These are phyloP conservation scores for Begonia fuchsioides DNA, from an alignment of 306 rosid species.

Conservation along the genomic window DNA sequence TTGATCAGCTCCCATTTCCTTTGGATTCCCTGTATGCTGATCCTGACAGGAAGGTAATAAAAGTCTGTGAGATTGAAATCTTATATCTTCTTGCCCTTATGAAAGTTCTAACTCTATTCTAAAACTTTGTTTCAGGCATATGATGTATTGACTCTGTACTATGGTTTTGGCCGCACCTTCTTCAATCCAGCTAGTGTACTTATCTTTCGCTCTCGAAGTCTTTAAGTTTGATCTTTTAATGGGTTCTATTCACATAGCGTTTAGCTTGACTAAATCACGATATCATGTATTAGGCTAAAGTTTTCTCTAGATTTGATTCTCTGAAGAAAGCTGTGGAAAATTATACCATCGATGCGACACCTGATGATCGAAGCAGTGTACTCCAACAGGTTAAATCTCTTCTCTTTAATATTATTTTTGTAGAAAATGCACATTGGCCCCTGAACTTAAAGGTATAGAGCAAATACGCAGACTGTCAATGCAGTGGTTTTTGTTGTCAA, in stretches of 20 bases:
- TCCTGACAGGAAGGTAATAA: conserved; percentile 51
- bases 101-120: conserved; percentile 10
- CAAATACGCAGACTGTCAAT: not conserved
- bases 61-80: not conserved
- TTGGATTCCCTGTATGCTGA: conserved; percentile 81
- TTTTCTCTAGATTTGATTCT: conserved; percentile 51
- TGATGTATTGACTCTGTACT: conserved; percentile 44
- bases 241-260: not conserved
- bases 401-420: no score
- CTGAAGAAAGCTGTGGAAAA: conserved; percentile 52
- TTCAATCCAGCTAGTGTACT: conserved; percentile 80
- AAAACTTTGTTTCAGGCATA: conserved; percentile 42
- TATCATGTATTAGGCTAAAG: conserved; percentile 38
- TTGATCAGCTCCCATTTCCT: conserved; percentile 78
- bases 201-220: conserved; percentile 5
- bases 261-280: not conserved
- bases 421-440: no score
- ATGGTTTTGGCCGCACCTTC: conserved; percentile 77
- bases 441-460: not conserved
- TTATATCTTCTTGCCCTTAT: not conserved
- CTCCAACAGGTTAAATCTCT: conserved; percentile 44
- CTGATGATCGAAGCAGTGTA: conserved; percentile 59
- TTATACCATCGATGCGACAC: conserved; percentile 67
- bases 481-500: no score
- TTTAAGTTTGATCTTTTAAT: not conserved